Percentiles rank a stretch among this genome's conserved stretches.
Evolutionary conservation across 1,284 basidiomycete species (phyloP).

Genomic region (Ustilago curta): DNA sequence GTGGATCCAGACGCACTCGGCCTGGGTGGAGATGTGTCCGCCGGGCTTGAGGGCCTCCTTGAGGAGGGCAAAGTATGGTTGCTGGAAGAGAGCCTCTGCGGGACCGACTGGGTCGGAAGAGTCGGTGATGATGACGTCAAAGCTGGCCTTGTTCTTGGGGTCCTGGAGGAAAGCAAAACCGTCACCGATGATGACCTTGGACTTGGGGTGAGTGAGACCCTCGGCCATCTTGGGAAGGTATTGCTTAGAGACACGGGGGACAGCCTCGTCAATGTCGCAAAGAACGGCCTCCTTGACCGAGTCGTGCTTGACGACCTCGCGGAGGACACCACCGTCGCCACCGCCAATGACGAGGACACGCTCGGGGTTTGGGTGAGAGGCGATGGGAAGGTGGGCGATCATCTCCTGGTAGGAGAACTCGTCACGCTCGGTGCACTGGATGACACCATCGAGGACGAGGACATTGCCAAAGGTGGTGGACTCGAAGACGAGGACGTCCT

Average conservation of each 20-base stretch:
- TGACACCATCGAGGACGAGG: conserved; percentile 92
- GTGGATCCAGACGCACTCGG: conserved; percentile 96
- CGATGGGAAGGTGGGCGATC: conserved; percentile 95
- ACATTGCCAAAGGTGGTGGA: conserved; percentile 77
- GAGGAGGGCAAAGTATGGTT: conserved; percentile 95
- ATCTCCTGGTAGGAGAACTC: conserved; percentile 99
- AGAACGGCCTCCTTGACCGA: conserved; percentile 91
- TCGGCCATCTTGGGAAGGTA: conserved; percentile 95
- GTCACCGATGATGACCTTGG: conserved; percentile 90
- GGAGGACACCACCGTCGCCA: conserved; percentile 81
- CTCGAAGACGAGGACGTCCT: conserved; percentile 76
- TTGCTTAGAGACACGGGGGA: conserved; percentile 91
- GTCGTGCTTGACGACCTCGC: conserved; percentile 95
- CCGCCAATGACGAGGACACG: conserved; percentile 97
- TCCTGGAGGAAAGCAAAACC: conserved; percentile 96
- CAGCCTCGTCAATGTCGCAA: conserved; percentile 99
- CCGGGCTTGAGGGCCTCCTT: conserved; percentile 88
- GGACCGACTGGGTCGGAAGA: conserved; percentile 98
- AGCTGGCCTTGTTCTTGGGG: conserved; percentile 79
- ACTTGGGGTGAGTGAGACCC: conserved; percentile 84
- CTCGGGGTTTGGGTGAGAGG: conserved; percentile 95
- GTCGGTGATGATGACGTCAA: conserved; percentile 98
- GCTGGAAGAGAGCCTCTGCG: conserved; percentile 92
- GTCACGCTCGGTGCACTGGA: conserved; percentile 96
- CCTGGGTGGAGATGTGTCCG: conserved; percentile 95